Evolutionary conservation across 176 grass and related monocot genomes (phyloP).

Genomic region (Dactylis glomerata): DNA sequence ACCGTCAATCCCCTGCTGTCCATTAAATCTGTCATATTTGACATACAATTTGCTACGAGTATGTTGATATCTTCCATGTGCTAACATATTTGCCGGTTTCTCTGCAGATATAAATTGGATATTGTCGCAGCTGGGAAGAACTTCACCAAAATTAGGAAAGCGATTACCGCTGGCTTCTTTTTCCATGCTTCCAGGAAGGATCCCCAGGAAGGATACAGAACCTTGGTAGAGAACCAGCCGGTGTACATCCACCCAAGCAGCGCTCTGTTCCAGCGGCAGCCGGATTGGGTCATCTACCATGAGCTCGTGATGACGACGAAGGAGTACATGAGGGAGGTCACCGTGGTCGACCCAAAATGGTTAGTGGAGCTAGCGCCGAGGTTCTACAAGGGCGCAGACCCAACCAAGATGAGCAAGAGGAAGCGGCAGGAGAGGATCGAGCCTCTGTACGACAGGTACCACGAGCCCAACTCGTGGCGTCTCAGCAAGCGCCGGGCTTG

Average conservation of each 20-base stretch:
- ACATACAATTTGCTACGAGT: background rate
- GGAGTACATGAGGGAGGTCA: slow-evolving; percentile 89
- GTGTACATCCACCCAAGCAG: slow-evolving; percentile 91
- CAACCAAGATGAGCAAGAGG: slow-evolving; percentile 89
- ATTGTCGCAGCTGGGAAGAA: slow-evolving; percentile 81
- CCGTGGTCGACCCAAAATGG: slow-evolving; percentile 84
- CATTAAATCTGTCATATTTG: no score
- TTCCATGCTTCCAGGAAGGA: slow-evolving; percentile 83
- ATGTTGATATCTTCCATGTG: background rate
- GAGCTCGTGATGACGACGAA: slow-evolving; percentile 92
- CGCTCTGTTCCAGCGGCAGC: slow-evolving; percentile 86
- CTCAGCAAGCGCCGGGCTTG: slow-evolving; percentile 87
- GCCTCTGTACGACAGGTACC: slow-evolving; percentile 82
- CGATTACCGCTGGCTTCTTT: slow-evolving; percentile 93
- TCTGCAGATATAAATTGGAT: slow-evolving; percentile 83
- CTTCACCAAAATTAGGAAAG: slow-evolving; percentile 90
- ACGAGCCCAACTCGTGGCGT: slow-evolving; percentile 95
- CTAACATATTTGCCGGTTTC: background rate
- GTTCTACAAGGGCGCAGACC: slow-evolving; percentile 75
- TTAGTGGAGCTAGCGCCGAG: slow-evolving; percentile 74
- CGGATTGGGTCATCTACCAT: slow-evolving; percentile 91
- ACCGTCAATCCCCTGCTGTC: background rate
- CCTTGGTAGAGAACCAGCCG: slow-evolving; percentile 86
- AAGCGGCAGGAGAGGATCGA: slow-evolving; percentile 90
- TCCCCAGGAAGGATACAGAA: slow-evolving; percentile 86